phyloP scores from a whole-genome alignment of 2,329 filamentous ascomycete genomes.

The Phialophora macrospora region DNA sequence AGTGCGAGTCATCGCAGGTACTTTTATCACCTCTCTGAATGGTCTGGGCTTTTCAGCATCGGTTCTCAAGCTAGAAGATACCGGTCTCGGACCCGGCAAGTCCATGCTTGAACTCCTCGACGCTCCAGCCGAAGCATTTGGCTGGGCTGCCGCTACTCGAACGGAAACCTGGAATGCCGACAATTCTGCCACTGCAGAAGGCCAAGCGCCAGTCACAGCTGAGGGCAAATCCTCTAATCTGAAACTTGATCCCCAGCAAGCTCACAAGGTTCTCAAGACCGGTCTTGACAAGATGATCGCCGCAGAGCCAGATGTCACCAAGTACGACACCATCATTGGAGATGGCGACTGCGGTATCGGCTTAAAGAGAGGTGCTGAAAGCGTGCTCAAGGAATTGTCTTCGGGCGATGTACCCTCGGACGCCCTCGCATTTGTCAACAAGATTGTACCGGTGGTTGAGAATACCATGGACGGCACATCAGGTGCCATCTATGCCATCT shows the following conservation, averaged over 20 bases:
- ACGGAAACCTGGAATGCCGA: constrained; percentile 63
- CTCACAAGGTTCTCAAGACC: constrained; percentile 59
- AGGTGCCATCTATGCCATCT: constrained; percentile 83
- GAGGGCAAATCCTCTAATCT: constrained; percentile 60
- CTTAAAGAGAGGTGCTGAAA: constrained; percentile 82
- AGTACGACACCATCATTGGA: constrained; percentile 78
- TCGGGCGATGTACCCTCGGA: constrained; percentile 57
- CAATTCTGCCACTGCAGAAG: constrained; percentile 49
- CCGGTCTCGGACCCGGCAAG: constrained; percentile 58
- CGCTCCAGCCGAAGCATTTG: constrained; percentile 68
- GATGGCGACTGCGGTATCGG: constrained; percentile 91
- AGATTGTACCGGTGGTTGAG: constrained; percentile 68
- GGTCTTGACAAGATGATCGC: constrained; percentile 65
- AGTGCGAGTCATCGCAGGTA: constrained; percentile 65
- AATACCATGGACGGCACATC: constrained; percentile 75
- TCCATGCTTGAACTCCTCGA: constrained; percentile 70
- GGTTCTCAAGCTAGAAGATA: constrained; percentile 66
- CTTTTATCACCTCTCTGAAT: constrained; percentile 74
- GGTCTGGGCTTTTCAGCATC: constrained; percentile 73
- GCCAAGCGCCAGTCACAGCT: constrained; percentile 48
- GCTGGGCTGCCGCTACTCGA: constrained; percentile 67
- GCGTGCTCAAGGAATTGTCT: constrained; percentile 53
- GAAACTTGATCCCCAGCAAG: constrained; percentile 56
- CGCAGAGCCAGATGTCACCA: constrained; percentile 69
- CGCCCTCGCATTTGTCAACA: constrained; percentile 63